Base-by-base conservation (phyloP, 2,329 filamentous ascomycete species). In the Monilinia fructicola region DNA sequence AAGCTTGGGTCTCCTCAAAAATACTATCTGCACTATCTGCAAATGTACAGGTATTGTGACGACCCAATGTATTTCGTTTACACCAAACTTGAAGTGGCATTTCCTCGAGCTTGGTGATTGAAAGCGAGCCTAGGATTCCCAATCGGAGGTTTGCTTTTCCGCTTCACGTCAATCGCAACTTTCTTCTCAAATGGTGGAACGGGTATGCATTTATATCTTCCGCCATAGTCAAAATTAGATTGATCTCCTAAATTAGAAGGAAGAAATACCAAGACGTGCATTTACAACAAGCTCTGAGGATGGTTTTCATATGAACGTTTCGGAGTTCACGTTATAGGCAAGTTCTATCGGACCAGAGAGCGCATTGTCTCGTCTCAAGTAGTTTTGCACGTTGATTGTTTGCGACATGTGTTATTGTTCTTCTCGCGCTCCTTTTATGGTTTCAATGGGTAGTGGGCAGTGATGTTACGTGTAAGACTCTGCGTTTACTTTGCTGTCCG, bases 1-100 rank as follows among this genome's bases (percentile, higher is more conserved):
- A 23, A n/a, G 11, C 31, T 7, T 12, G 18, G 16, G 18, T 6
- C 2, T 31, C 44, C 14, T 14, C n/a, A 14, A 26, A 26, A 7
- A 21, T 50, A 50, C 7, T 26, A 61, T 52, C 44, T 50, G 21
- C 58, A 50, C 7, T 26, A 61, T 52, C 44, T 50, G 21, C 58
- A 61, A 18, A 61, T 61, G 31, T 50, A 50, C n/a, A 40, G n/a
- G 28, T 40, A 9, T 26, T 26, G 28, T 50, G 58, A 14, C 50
- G 44, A 50, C 58, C 44, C 6, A 31, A 38, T 18, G 12, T 9
- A 38, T 61, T 61, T 5, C 58, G 50, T 38, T 21, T 61, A 40
- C 21, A 50, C 14, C n/a, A 50, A 18, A 61, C 10, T 50, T 14
- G 12, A 23, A 50, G 44, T 38, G 58, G 58, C 31, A 26, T 12